Conservation (phyloP, 2,329 filamentous ascomycete genomes). For the Claviceps monticola region DNA sequence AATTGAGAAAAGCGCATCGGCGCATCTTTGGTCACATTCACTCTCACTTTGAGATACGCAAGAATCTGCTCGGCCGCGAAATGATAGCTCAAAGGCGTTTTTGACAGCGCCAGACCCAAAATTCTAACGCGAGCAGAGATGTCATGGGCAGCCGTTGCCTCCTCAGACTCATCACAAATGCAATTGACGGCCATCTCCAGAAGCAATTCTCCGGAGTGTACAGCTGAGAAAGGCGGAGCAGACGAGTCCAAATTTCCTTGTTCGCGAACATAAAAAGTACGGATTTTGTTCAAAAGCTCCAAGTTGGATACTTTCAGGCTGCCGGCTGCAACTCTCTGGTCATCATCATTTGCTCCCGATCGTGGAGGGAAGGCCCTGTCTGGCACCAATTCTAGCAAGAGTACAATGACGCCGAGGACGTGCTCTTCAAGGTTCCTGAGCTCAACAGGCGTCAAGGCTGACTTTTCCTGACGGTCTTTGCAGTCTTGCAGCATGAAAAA, state of each 20-base stretch:
- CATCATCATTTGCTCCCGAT: slow-evolving; percentile 10
- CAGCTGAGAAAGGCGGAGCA: slow-evolving; percentile 42
- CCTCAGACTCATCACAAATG: slow-evolving; percentile 32
- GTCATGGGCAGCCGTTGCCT: slow-evolving; percentile 27
- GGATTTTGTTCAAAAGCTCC: slow-evolving; percentile 48
- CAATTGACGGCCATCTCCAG: slow-evolving; percentile 44
- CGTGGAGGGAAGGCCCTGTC: slow-evolving; percentile 41
- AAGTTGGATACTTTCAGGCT: slow-evolving; percentile 13
- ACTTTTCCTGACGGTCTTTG: slow-evolving; percentile 21
- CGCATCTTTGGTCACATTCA: slow-evolving; percentile 29
- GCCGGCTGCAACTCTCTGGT: slow-evolving; percentile 1
- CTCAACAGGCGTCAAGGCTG: slow-evolving; percentile 20
- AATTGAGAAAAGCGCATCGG: slow-evolving; percentile 39
- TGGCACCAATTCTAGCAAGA: slow-evolving; percentile 50
- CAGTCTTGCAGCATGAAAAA: slow-evolving; percentile 52
- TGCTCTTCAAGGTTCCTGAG: slow-evolving; percentile 16
- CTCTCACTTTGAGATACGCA: slow-evolving; percentile 33
- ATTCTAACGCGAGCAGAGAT: slow-evolving; percentile 45
- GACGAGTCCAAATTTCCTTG: slow-evolving; percentile 55
- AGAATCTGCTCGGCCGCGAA: slow-evolving; percentile 34
- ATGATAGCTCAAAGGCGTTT: slow-evolving; percentile 29
- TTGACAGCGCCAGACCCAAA: slow-evolving; percentile 43
- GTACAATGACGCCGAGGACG: slow-evolving; percentile 35
- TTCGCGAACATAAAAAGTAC: slow-evolving; percentile 53
- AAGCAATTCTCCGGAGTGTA: slow-evolving; percentile 46